phyloP scores from a whole-genome alignment of 495 filamentous ascomycete species.

The Bacidia rubella region DNA sequence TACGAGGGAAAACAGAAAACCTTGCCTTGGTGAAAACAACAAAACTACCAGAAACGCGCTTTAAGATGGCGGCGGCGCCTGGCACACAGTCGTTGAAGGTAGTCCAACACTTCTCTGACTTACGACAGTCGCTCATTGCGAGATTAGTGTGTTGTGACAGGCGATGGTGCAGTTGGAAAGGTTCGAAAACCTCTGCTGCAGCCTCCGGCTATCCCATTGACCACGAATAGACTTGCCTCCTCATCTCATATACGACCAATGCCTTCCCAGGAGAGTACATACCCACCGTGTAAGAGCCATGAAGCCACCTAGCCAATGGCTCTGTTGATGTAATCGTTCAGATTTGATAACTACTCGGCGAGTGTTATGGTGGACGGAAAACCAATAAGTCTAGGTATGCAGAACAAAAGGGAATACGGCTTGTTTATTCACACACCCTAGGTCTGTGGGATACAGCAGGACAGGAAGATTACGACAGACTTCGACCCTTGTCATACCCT shows the following conservation, averaged over 20 bases:
- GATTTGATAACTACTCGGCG: slow-evolving; percentile 98
- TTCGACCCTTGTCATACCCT: slow-evolving; percentile 90
- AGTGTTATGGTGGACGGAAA: slow-evolving; percentile 97
- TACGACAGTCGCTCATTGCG: slow-evolving; percentile 20
- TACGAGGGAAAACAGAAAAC: too few relatives aligned
- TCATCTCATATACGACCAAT: slow-evolving; percentile 98
- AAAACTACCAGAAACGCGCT: neutral
- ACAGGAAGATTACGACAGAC: slow-evolving; percentile 96
- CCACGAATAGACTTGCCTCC: slow-evolving; percentile 72
- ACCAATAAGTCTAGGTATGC: slow-evolving; percentile 89
- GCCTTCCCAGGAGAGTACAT: slow-evolving; percentile 99
- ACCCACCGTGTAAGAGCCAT: slow-evolving; percentile 73
- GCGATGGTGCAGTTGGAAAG: slow-evolving; percentile 98
- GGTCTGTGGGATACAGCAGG: slow-evolving; percentile 98
- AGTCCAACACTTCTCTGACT: neutral
- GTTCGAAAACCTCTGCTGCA: slow-evolving; percentile 33
- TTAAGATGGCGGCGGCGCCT: slow-evolving; percentile 47
- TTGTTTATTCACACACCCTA: too few relatives aligned
- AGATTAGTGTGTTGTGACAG: slow-evolving; percentile 86
- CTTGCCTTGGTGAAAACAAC: too few relatives aligned
- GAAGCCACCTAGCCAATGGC: neutral
- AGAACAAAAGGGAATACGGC: too few relatives aligned
- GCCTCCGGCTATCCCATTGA: slow-evolving; percentile 8
- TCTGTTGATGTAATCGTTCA: slow-evolving; percentile 25
- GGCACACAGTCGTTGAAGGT: slow-evolving; percentile 69